Conservation (phyloP, 257 asterid genomes). For the Anisodus acutangulus region DNA sequence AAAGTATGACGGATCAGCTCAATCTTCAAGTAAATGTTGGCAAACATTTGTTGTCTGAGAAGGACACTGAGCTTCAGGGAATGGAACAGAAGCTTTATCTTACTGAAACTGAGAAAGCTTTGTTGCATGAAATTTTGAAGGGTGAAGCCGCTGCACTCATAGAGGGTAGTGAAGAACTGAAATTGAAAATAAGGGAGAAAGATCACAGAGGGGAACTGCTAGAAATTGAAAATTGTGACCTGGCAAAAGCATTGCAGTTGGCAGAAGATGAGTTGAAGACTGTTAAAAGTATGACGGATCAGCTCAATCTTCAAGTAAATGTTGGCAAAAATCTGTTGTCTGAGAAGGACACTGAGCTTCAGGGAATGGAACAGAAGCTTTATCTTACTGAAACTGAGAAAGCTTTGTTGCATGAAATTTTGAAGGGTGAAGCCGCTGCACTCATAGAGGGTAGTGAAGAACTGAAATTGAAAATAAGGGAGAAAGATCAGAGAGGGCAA, state of each 20-base stretch:
- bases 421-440: conserved; percentile 41
- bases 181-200: conserved; percentile 54
- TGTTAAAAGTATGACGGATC: conserved; percentile 44
- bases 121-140: conserved; percentile 41
- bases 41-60: conserved; percentile 51
- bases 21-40: conserved; percentile 49
- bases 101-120: conserved; percentile 49
- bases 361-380: conserved; percentile 55
- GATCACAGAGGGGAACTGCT: conserved; percentile 54
- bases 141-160: conserved; percentile 50
- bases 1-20: conserved; percentile 47
- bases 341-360: conserved; percentile 50
- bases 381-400: conserved; percentile 49
- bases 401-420: conserved; percentile 41
- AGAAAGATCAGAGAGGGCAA: conserved; percentile 56
- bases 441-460: conserved; percentile 58
- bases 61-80: conserved; percentile 50
- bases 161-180: conserved; percentile 56
- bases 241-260: conserved; percentile 52
- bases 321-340: conserved; percentile 46
- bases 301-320: conserved; percentile 50
- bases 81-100: conserved; percentile 51
- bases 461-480: conserved; percentile 51
- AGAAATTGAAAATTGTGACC: conserved; percentile 48
- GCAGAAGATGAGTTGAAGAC: conserved; percentile 49